Evolutionary conservation across 2,329 filamentous ascomycete species (phyloP).

Genomic region (Apiospora sp.): DNA sequence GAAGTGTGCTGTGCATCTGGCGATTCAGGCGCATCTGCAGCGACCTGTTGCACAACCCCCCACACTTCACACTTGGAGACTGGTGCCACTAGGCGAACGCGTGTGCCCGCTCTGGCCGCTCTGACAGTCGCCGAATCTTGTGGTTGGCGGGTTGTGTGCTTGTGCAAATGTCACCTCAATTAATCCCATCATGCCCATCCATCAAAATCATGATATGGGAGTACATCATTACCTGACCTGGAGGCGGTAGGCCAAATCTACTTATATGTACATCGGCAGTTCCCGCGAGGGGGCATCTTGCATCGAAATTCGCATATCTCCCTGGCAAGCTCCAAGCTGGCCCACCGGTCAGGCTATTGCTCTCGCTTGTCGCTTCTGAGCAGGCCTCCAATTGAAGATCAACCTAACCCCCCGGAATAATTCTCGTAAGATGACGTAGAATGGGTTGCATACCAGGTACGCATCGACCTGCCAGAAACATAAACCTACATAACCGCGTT

Average conservation of each 20-base stretch:
- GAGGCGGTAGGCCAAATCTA: not conserved
- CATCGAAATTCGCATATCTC: not conserved
- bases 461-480: not conserved
- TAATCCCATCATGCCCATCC: no score
- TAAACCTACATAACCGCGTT: not conserved
- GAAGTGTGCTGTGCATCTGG: not conserved
- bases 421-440: not conserved
- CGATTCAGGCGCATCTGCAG: slow-evolving; percentile 7
- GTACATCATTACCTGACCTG: no score
- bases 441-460: not conserved
- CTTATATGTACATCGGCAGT: not conserved
- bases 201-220: not conserved
- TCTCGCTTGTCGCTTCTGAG: not conserved
- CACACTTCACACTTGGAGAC: not conserved
- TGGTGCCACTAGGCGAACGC: not conserved
- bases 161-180: not conserved
- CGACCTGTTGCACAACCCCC: not conserved
- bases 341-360: no score
- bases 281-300: not conserved
- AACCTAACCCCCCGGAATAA: not conserved
- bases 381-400: not conserved
- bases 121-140: slow-evolving; percentile 9
- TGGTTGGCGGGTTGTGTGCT: no score
- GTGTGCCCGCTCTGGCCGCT: not conserved
- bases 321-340: no score